Percentiles rank a stretch among this genome's conserved stretches.
Evolutionary conservation across 164 flowering plant genomes (phyloP).

Genomic region (Sedum album): DNA sequence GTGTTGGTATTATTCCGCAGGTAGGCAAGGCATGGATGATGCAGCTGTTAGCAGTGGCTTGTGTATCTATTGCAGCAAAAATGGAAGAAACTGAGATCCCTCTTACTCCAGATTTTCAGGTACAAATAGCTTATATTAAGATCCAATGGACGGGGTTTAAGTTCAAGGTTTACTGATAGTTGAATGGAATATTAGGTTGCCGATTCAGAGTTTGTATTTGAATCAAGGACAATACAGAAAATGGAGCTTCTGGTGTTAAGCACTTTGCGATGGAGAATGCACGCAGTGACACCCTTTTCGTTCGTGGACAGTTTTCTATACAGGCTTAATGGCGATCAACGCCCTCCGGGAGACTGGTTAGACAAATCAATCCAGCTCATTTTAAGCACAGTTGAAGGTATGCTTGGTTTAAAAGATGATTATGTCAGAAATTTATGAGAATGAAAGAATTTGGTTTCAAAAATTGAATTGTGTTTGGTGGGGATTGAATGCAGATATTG

Average conservation of each 20-base stretch:
- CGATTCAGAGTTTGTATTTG: conserved; percentile 56
- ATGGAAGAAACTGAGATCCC: conserved; percentile 34
- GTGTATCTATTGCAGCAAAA: conserved; percentile 41
- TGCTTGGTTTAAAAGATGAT: not conserved
- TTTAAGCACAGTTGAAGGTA: conserved; percentile 36
- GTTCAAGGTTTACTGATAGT: not conserved
- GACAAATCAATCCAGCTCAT: conserved; percentile 32
- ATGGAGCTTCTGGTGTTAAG: conserved; percentile 83
- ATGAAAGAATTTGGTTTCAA: not conserved
- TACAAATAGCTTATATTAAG: conserved; percentile 1
- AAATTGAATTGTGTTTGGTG: conserved; percentile 11
- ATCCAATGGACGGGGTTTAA: not conserved
- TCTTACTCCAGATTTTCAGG: conserved; percentile 30
- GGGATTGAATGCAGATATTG: conserved; percentile 42
- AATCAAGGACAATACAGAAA: conserved; percentile 65
- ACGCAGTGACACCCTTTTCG: conserved; percentile 58
- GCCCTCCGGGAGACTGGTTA: conserved; percentile 12
- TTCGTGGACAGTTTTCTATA: conserved; percentile 41
- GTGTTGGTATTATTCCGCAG: conserved; percentile 13
- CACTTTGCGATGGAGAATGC: conserved; percentile 78
- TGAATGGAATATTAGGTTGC: conserved; percentile 31
- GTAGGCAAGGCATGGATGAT: conserved; percentile 23
- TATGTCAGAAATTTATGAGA: too few relatives aligned
- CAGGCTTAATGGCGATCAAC: conserved; percentile 16
- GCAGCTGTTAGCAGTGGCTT: conserved; percentile 33